Percentiles rank a stretch among this genome's conserved stretches.
phyloP scores from a whole-genome alignment of 129 eudicot genomes.

The Helianthus tuberosus region DNA sequence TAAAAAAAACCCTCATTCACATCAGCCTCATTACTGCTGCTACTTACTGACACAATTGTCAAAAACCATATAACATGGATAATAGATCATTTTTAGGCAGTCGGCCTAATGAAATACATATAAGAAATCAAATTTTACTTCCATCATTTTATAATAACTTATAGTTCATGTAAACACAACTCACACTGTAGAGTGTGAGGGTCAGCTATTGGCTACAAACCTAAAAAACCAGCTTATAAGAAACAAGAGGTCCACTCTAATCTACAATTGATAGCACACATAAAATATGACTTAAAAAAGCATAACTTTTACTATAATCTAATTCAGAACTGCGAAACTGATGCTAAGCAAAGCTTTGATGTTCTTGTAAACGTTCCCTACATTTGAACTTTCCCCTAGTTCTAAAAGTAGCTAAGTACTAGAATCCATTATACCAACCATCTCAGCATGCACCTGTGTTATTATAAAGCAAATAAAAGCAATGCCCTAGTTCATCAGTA shows the following conservation, averaged over 20 bases:
- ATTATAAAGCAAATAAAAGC: conserved; percentile 16
- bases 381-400: not conserved
- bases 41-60: conserved; percentile 7
- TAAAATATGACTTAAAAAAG: no score
- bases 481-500: not conserved
- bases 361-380: not conserved
- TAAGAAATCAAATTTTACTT: conserved; percentile 9
- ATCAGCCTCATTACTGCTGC: conserved; percentile 6
- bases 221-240: conserved; percentile 17
- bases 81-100: not conserved
- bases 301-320: no score
- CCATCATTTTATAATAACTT: not conserved
- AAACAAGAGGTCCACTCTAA: conserved; percentile 9
- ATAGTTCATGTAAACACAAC: conserved; percentile 5
- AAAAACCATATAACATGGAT: not conserved
- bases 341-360: conserved; percentile 2
- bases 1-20: conserved; percentile 5
- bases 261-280: not conserved
- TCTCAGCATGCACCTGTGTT: conserved; percentile 14
- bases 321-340: conserved; percentile 2
- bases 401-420: conserved; percentile 2
- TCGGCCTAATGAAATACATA: not conserved
- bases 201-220: not conserved
- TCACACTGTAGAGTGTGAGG: not conserved
- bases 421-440: not conserved